Conservation (phyloP, 495 filamentous ascomycete genomes). For the Lasiosphaeriaceae sp. region DNA sequence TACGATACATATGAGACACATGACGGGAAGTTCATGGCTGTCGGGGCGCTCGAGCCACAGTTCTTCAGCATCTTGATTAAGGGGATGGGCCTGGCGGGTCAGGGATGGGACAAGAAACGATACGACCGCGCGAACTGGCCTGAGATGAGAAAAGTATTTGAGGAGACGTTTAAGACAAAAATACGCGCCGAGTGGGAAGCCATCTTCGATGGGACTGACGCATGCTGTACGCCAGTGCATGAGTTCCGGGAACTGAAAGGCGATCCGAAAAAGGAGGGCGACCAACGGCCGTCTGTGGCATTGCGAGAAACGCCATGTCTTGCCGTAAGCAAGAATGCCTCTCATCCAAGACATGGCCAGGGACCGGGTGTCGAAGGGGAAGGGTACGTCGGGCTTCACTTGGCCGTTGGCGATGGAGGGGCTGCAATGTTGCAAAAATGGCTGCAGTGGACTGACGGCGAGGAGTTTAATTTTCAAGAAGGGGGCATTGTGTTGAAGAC, state of each 20-base stretch:
- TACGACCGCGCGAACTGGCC: slow-evolving; percentile 62
- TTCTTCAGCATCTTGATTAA: slow-evolving; percentile 70
- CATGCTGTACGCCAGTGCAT: slow-evolving; percentile 85
- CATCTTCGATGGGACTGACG: slow-evolving; percentile 84
- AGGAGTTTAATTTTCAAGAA: slow-evolving; percentile 61
- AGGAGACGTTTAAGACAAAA: slow-evolving; percentile 63
- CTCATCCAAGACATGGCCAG: slow-evolving; percentile 40
- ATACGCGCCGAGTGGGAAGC: slow-evolving; percentile 78
- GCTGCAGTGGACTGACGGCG: slow-evolving; percentile 72
- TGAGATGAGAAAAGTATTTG: slow-evolving; percentile 56
- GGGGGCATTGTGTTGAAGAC: slow-evolving; percentile 47
- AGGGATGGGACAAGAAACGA: slow-evolving; percentile 50
- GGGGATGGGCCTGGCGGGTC: slow-evolving; percentile 54
- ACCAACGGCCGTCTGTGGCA: slow-evolving; percentile 72
- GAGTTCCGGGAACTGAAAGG: slow-evolving; percentile 65
- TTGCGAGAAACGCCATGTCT: slow-evolving; percentile 61
- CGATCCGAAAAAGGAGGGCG: slow-evolving; percentile 51
- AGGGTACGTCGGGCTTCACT: slow-evolving; percentile 57
- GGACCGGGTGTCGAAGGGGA: slow-evolving; percentile 49
- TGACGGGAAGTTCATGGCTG: slow-evolving; percentile 81
- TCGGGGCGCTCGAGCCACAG: slow-evolving; percentile 82
- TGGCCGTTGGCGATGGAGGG: slow-evolving; percentile 67
- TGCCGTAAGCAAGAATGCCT: slow-evolving; percentile 39
- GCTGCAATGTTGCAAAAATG: slow-evolving; percentile 66
- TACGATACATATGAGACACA: slow-evolving; percentile 86